These are phyloP conservation scores for Lentinula sp. DNA, from an alignment of 768 basidiomycete species.

Conservation along the genomic window DNA sequence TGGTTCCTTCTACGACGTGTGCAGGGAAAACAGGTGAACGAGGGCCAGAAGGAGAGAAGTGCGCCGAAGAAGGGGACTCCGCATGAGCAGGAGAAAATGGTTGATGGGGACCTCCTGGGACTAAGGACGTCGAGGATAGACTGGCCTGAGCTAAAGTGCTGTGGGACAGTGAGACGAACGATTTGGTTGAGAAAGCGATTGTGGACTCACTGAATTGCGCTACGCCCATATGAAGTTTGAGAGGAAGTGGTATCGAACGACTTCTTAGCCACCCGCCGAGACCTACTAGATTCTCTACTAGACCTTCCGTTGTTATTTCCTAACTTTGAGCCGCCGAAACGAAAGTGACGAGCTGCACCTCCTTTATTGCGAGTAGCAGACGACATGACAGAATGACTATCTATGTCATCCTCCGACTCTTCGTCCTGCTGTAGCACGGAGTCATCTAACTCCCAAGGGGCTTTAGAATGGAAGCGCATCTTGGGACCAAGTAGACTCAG, in stretches of 20 bases:
- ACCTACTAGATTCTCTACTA: conserved; percentile 61
- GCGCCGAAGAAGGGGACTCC: conserved; percentile 21
- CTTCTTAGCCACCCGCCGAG: conserved; percentile 42
- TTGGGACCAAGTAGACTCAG: conserved; percentile 78
- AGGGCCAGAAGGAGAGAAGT: conserved; percentile 17
- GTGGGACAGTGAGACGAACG: conserved; percentile 2
- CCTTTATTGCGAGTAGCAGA: conserved; percentile 15
- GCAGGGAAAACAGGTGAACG: conserved; percentile 15
- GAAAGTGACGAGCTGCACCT: conserved; percentile 19
- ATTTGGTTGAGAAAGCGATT: conserved; percentile 2
- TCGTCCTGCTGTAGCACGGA: conserved; percentile 38
- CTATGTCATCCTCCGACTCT: conserved; percentile 33
- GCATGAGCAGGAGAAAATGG: conserved; percentile 36
- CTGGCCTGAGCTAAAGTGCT: conserved; percentile 61
- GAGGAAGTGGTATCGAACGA: conserved; percentile 57
- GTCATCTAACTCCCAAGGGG: conserved; percentile 74
- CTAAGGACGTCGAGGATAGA: conserved; percentile 49
- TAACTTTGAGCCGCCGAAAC: conserved; percentile 39
- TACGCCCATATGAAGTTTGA: conserved; percentile 41
- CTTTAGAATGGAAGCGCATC: conserved; percentile 75
- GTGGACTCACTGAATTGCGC: conserved; percentile 55
- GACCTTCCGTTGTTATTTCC: conserved; percentile 28
- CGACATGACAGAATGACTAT: conserved; percentile 19
- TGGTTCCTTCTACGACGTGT: conserved; percentile 6
- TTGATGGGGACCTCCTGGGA: conserved; percentile 29